Evolutionary conservation across 140 eudicot species (phyloP).

Genomic region (Stevia rebaudiana): DNA sequence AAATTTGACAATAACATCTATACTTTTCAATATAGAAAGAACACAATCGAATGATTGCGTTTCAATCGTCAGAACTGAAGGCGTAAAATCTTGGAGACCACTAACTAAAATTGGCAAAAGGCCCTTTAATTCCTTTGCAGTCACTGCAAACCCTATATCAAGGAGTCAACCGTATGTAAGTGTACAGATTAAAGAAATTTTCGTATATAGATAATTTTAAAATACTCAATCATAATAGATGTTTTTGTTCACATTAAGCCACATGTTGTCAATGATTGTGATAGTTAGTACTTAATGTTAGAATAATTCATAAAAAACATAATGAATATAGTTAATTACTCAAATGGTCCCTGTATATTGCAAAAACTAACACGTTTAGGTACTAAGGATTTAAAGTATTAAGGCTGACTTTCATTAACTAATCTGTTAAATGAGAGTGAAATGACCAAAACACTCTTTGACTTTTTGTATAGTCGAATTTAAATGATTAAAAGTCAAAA

Average conservation of each 20-base stretch:
- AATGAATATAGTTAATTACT: no score
- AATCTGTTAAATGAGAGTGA: no score
- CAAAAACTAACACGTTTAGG: no score
- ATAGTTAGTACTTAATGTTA: constrained; percentile 1
- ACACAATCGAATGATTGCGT: constrained; percentile 77
- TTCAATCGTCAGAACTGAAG: constrained; percentile 46
- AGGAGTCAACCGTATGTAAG: not conserved
- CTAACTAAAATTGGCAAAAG: constrained; percentile 67
- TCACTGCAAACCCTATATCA: constrained; percentile 38
- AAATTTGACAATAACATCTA: constrained; percentile 52
- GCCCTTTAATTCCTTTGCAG: constrained; percentile 46
- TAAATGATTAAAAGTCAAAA: no score
- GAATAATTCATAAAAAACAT: not conserved
- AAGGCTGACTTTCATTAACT: no score
- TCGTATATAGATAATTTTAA: not conserved
- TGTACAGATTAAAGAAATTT: not conserved
- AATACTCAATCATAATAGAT: not conserved
- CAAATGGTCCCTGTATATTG: no score
- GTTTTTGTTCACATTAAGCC: not conserved
- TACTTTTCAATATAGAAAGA: constrained; percentile 61
- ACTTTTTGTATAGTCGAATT: no score
- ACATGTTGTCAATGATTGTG: constrained; percentile 5
- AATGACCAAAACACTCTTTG: no score
- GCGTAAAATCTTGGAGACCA: constrained; percentile 65
- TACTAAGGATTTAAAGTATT: no score